Percentiles rank a stretch among this genome's conserved stretches.
phyloP scores from a whole-genome alignment of 352 stramenopile species.

The Globisporangium carolinianum region DNA sequence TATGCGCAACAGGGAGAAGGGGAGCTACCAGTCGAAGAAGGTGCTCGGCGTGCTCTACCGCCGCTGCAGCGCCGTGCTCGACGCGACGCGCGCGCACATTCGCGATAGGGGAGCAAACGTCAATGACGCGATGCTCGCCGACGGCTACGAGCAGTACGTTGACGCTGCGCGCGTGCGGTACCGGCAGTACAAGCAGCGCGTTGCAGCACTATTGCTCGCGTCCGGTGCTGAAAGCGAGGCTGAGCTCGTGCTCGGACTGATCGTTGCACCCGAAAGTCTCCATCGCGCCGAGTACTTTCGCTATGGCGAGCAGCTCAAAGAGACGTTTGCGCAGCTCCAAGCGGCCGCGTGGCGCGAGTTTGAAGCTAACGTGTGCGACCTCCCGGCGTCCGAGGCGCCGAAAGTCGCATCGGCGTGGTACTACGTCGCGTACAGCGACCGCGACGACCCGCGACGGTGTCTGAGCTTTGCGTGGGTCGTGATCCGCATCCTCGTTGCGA shows the following conservation, averaged over 20 bases:
- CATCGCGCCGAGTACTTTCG: conserved; percentile 76
- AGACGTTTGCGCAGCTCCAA: conserved; percentile 51
- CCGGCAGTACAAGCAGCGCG: conserved; percentile 53
- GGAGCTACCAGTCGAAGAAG: conserved; percentile 59
- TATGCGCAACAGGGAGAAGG: conserved; percentile 67
- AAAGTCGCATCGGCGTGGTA: conserved; percentile 70
- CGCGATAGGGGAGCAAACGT: conserved; percentile 12
- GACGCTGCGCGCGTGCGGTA: conserved; percentile 37
- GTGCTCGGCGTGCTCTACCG: conserved; percentile 74
- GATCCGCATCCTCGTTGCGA: conserved; percentile 39
- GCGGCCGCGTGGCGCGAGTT: conserved; percentile 45
- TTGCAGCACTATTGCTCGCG: conserved; percentile 48
- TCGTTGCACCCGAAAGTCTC: conserved; percentile 45
- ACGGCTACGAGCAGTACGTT: conserved; percentile 44
- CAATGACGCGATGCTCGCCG: conserved; percentile 45
- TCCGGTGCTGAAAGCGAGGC: conserved; percentile 54
- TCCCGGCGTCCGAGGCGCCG: conserved; percentile 16
- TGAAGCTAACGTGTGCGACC: conserved; percentile 12
- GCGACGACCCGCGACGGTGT: conserved; percentile 17
- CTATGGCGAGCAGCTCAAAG: conserved; percentile 63
- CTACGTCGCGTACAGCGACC: conserved; percentile 47
- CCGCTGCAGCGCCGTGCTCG: conserved; percentile 43
- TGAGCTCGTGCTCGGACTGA: conserved; percentile 71
- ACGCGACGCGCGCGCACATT: conserved; percentile 29
- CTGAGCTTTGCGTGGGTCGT: conserved; percentile 77